Percentiles rank a stretch among this genome's conserved stretches.
Evolutionary conservation across 176 grass and related monocot species (phyloP).

Genomic region (Tillandsia leiboldiana): DNA sequence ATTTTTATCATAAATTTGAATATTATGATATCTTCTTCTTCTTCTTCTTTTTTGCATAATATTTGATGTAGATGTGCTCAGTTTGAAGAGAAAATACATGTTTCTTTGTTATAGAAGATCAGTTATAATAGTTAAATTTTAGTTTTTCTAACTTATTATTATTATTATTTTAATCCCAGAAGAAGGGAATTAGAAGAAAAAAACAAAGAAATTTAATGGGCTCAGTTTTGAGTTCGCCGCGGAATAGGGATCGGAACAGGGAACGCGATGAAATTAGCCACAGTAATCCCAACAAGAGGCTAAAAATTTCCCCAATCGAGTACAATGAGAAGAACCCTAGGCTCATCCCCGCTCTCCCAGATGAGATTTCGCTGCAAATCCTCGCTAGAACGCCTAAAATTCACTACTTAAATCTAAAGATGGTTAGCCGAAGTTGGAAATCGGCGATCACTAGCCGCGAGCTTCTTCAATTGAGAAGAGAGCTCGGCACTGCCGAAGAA

Average conservation of each 20-base stretch:
- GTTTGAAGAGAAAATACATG: too few relatives aligned
- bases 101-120: neutral
- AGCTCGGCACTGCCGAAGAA: conserved; percentile 64
- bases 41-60: neutral
- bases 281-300: conserved; percentile 41
- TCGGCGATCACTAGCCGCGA: conserved; percentile 36
- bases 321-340: conserved; percentile 27
- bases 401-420: conserved; percentile 51
- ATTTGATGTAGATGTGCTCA: neutral
- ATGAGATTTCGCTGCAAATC: conserved; percentile 79
- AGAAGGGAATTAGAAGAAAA: neutral
- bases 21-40: neutral
- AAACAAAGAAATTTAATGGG: conserved; percentile 45
- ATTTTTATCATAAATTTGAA: neutral
- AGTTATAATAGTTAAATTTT: neutral
- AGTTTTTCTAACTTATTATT: neutral
- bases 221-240: conserved; percentile 39
- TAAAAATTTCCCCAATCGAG: conserved; percentile 34
- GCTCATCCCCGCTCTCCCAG: conserved; percentile 59
- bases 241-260: conserved; percentile 7
- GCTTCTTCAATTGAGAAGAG: conserved; percentile 49
- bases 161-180: neutral
- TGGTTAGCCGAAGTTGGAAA: conserved; percentile 62
- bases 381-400: conserved; percentile 66
- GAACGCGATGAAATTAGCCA: conserved; percentile 15